phyloP scores from a whole-genome alignment of 345 rosid genomes.

The Zanthoxylum bungeanum region DNA sequence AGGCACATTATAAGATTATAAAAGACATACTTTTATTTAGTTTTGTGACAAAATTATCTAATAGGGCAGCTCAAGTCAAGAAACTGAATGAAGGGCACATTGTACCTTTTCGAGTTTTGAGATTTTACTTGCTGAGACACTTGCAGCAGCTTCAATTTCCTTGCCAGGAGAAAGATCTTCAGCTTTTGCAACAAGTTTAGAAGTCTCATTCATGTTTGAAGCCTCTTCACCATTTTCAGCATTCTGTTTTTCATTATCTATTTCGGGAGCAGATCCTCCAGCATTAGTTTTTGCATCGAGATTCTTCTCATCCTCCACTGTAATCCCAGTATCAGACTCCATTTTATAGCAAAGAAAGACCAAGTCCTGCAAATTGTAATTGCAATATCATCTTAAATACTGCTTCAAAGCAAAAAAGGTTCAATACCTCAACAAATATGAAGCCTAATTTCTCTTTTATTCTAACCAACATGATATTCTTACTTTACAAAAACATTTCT shows the following conservation, averaged over 20 bases:
- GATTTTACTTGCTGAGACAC: constrained; percentile 35
- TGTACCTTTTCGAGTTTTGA: constrained; percentile 51
- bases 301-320: constrained; percentile 34
- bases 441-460: not conserved
- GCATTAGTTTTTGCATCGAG: constrained; percentile 21
- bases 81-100: constrained; percentile 15
- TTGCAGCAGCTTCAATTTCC: constrained; percentile 22
- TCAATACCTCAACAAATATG: no score
- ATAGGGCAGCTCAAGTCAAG: constrained; percentile 10
- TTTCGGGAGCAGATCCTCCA: constrained; percentile 31
- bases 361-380: constrained; percentile 21
- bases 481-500: not conserved
- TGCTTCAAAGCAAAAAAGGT: not conserved
- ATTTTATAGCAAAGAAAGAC: constrained; percentile 25
- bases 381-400: not conserved
- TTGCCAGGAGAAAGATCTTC: constrained; percentile 27
- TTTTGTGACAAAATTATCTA: not conserved
- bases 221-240: constrained; percentile 22
- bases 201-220: constrained; percentile 20
- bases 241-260: constrained; percentile 36
- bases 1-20: not conserved
- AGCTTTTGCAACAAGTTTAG: constrained; percentile 26
- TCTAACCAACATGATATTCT: not conserved
- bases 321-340: constrained; percentile 52
- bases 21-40: not conserved